Percentiles rank a stretch among this genome's conserved stretches.
Conservation (phyloP, 495 filamentous ascomycete species). For the Annulohypoxylon maeteangense region DNA sequence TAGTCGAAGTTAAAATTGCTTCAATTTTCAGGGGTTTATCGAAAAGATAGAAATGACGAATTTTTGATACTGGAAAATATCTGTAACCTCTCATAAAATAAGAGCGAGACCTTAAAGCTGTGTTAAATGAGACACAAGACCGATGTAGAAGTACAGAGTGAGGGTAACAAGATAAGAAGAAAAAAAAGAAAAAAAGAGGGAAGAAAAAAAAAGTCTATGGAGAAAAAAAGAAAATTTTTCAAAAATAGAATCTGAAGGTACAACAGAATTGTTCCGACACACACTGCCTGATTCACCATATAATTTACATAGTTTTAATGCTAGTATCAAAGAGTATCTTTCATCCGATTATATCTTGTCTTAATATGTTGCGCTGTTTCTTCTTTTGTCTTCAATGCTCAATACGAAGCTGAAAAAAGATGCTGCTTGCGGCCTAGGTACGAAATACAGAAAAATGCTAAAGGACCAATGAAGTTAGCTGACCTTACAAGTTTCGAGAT, state of each 20-base stretch:
- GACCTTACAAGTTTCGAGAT: not conserved
- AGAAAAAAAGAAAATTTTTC: constrained; percentile 35
- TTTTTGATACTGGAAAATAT: not conserved
- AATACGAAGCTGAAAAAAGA: constrained; percentile 17
- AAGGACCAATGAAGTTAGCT: constrained; percentile 27
- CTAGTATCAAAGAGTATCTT: constrained; percentile 9
- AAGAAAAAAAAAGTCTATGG: constrained; percentile 9
- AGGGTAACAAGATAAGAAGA: not conserved
- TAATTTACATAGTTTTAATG: not conserved
- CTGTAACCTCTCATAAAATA: not conserved
- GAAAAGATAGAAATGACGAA: not conserved
- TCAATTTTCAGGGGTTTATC: not conserved
- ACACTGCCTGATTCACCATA: not conserved
- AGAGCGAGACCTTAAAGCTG: not conserved
- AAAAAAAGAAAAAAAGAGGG: constrained; percentile 10
- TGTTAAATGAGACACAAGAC: constrained; percentile 4
- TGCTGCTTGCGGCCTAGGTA: constrained; percentile 37
- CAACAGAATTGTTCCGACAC: constrained; percentile 8
- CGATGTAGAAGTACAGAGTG: not conserved
- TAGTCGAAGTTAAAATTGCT: not conserved
- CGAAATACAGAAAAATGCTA: constrained; percentile 13
- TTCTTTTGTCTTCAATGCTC: constrained; percentile 15
- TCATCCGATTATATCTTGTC: not conserved
- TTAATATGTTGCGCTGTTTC: not conserved
- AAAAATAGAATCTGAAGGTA: constrained; percentile 14